Base-by-base conservation (phyloP, 306 rosid genomes). In the Alnus glutinosa region DNA sequence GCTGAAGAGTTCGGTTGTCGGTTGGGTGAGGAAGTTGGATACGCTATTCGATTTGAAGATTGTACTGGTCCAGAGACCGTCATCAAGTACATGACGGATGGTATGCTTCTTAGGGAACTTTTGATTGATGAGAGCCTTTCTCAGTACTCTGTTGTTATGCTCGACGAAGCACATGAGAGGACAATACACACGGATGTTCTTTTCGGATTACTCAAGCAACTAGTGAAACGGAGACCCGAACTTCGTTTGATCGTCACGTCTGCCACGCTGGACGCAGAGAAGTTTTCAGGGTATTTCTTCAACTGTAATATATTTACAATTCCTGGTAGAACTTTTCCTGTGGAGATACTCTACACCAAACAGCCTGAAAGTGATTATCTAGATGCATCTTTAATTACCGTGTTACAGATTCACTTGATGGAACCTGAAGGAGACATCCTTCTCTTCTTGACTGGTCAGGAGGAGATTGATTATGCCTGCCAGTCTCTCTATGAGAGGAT, bases 401-500 rank as follows among this genome's bases (percentile, higher is more conserved):
- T 94, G 67, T 62, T 92, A 63, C 97, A 94, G 74, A 87, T 94
- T 64, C 98, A 94, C 88, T 82, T 90, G 87, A 92, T 90, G 8
- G 92, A 94, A 77, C 97, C 96, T 10, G 98, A 94, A 88, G 98
- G 97, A 51, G 98, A 92, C 78, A 46, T 94, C 76, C 98, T 94
- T 80, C 93, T 94, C 71, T 94, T 94, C 84, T 81, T 94, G 89
- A 94, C 96, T 36, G 98, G 98, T 74, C 96, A 94, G 83, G 98
- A 94, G 81, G 98, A 94, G 85, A 94, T 94, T 74, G 96, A 90
- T 83, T 90, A 80, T 80, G 96, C 97, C 34, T 94, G 98, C 78
- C 96, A 94, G 79, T 88, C 94, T 67, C 93, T 92, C 50, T 88
- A 90, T 14, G 97, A 94, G 83, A 90, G 89, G 80, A 92, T 94